A percentile compares a stretch with the other conserved stretches of the same genome.
Conservation (phyloP, 345 rosid genomes). For the Acer campestre region DNA sequence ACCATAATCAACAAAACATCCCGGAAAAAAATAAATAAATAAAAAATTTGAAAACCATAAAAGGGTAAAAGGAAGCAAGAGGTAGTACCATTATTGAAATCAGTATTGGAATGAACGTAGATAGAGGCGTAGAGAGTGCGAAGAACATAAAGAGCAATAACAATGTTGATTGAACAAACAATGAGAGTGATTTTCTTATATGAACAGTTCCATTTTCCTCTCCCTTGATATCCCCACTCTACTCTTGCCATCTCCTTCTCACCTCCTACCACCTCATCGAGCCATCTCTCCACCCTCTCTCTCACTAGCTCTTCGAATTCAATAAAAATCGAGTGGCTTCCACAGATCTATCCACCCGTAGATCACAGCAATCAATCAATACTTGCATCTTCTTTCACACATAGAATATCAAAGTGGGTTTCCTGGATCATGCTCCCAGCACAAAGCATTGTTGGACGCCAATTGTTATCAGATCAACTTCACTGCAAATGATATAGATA, state of each 20-base stretch:
- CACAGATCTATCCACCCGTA: background rate
- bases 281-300: constrained; percentile 32
- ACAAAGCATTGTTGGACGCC: constrained; percentile 43
- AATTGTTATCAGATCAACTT: background rate
- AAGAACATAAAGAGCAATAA: constrained; percentile 89
- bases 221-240: constrained; percentile 54
- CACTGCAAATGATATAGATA: constrained; percentile 19
- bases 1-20: background rate
- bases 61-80: background rate
- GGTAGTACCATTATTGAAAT: constrained; percentile 23
- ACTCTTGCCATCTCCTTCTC: constrained; percentile 59
- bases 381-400: constrained; percentile 68
- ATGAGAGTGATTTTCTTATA: constrained; percentile 76
- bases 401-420: constrained; percentile 58
- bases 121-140: constrained; percentile 85
- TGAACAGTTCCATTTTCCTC: constrained; percentile 57
- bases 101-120: constrained; percentile 57
- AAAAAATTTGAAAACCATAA: background rate
- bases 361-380: constrained; percentile 1
- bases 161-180: constrained; percentile 86
- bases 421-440: constrained; percentile 42
- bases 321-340: background rate
- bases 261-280: constrained; percentile 44
- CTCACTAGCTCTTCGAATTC: background rate
- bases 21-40: background rate